Conservation (phyloP, 768 basidiomycete genomes). For the Suillus bovinus region DNA sequence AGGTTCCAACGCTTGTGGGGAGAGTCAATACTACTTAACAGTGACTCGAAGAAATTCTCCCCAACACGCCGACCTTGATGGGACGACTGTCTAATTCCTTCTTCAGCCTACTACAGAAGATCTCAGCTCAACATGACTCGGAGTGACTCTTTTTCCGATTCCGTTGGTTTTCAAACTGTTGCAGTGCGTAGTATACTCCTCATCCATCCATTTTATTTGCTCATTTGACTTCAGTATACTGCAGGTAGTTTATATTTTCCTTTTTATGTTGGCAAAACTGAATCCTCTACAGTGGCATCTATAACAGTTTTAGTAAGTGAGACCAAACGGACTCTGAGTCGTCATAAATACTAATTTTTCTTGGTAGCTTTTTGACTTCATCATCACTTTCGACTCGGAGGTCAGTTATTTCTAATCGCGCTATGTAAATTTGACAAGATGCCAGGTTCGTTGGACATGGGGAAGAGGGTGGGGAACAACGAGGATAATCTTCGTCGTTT, state of each 20-base stretch:
- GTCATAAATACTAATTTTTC: neutral
- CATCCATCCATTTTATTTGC: neutral
- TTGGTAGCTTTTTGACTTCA: constrained; percentile 5
- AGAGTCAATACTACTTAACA: neutral
- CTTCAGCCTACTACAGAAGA: neutral
- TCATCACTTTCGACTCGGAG: constrained; percentile 11
- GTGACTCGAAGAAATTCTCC: neutral
- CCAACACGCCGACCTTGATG: neutral
- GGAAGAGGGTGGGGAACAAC: constrained; percentile 1
- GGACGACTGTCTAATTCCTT: neutral
- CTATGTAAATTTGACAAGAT: neutral
- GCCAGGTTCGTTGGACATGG: constrained; percentile 6
- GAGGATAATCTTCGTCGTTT: neutral
- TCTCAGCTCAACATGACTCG: neutral
- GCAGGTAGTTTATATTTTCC: neutral
- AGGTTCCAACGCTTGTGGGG: neutral
- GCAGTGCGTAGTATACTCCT: neutral
- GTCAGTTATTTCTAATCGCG: neutral
- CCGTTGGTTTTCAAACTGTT: neutral
- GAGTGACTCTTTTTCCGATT: neutral
- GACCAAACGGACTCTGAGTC: neutral
- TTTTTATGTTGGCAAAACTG: neutral
- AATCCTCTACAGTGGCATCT: neutral
- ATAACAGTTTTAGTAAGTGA: neutral
- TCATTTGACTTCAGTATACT: neutral